Base-by-base conservation (phyloP, 2,329 filamentous ascomycete genomes). In the Graphilbum ipis-grandicollis region DNA sequence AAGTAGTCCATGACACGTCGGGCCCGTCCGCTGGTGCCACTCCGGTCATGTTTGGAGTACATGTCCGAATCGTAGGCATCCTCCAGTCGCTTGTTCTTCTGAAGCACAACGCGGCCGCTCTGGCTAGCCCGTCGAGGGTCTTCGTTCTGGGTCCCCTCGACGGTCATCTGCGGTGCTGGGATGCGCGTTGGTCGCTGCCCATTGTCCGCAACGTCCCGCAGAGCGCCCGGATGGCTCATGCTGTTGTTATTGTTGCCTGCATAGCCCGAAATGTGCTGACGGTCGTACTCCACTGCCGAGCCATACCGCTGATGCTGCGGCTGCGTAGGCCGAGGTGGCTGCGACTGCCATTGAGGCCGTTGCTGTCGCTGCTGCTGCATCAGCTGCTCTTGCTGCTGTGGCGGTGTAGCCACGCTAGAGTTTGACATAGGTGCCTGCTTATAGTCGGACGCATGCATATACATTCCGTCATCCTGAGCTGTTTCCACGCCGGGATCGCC, bases 1-100 rank as follows among this genome's bases (percentile, higher is more conserved):
- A 98, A 98, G 57, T 96, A 93, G 59, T 98, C 88, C 86, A 98
- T 96, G 29, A 98, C 90, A 52, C 84, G 76, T 54, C 86, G 79
- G 13, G 86, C 85, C 3, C 85, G 81, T 39, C 83, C 83, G 44
- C 77, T 88, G 55, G 81, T 92, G 32, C 88, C 88, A 23, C 76
- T 76, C 50, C 85, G 76, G 36, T 76, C 71, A 26, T 55, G 54
- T 44, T 61, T 66, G 33, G 60, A 64, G 43, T 67, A 68, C 35
- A 72, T 69, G 46, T 83, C 79, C 43, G 75, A 71, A 42, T 93
- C 84, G 53, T 93, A 94, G 2, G 81, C 84, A 49, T 94, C 85
- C 2, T 72, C 77, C 48, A 98, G 93, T 45, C 85, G 75, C 57
- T 88, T 85, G 54, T 76, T 79, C 60, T 93, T 93, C 50, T 90